These are phyloP conservation scores for Phyllosticta citribraziliensis DNA, from an alignment of 2,329 filamentous ascomycete genomes.

Conservation along the genomic window DNA sequence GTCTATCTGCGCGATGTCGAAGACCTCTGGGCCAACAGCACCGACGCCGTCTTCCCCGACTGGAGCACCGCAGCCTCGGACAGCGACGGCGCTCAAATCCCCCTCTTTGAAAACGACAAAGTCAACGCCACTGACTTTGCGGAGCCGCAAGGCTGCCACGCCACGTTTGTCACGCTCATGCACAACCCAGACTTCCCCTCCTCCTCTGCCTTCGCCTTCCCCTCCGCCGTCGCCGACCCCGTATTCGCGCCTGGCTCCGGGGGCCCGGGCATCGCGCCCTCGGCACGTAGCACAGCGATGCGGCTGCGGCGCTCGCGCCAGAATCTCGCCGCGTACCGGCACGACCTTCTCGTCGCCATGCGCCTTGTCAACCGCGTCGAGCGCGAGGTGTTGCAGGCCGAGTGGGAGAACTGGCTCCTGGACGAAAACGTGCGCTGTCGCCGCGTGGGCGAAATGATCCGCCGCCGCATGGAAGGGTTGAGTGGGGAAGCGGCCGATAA, in stretches of 20 bases:
- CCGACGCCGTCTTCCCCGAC: slow-evolving; percentile 11
- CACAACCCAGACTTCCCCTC: slow-evolving; percentile 3
- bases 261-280: slow-evolving; percentile 12
- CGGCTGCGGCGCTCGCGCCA: slow-evolving; percentile 70
- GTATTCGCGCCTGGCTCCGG: slow-evolving; percentile 13
- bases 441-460: slow-evolving; percentile 44
- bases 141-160: slow-evolving; percentile 18
- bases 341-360: slow-evolving; percentile 85
- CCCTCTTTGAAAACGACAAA: not conserved
- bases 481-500: not conserved
- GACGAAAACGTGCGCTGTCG: slow-evolving; percentile 71
- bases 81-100: not conserved
- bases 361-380: slow-evolving; percentile 85
- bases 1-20: slow-evolving; percentile 78
- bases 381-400: slow-evolving; percentile 70
- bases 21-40: slow-evolving; percentile 43
- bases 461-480: slow-evolving; percentile 27
- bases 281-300: slow-evolving; percentile 18
- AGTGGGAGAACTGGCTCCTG: slow-evolving; percentile 88
- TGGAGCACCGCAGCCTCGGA: not conserved
- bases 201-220: slow-evolving; percentile 8
- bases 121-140: not conserved
- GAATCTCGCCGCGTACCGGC: slow-evolving; percentile 70
- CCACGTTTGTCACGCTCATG: slow-evolving; percentile 28
- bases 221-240: slow-evolving; percentile 11